phyloP scores from a whole-genome alignment of 1,284 basidiomycete species.

The Tilletia caries region DNA sequence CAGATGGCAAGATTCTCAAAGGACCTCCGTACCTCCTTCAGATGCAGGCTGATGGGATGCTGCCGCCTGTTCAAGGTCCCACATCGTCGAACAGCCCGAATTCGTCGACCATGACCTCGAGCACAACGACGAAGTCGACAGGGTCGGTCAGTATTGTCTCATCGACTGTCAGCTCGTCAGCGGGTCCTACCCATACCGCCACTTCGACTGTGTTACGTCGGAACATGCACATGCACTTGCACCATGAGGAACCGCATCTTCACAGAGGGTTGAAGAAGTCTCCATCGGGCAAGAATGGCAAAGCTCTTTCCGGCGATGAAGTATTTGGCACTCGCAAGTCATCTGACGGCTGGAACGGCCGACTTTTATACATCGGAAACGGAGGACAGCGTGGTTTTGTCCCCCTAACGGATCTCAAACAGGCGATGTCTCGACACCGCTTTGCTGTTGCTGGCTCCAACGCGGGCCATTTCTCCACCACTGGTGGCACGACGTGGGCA shows the following conservation, averaged over 20 bases:
- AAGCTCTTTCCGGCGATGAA: conserved; percentile 16
- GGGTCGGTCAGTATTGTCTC: neutral
- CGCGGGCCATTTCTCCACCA: conserved; percentile 17
- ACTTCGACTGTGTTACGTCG: no score
- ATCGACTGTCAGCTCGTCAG: neutral
- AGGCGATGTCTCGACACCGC: conserved; percentile 17
- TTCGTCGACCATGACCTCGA: neutral
- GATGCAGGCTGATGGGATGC: neutral
- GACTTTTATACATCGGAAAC: conserved; percentile 23
- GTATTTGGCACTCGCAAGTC: conserved; percentile 12
- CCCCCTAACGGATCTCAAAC: conserved; percentile 19
- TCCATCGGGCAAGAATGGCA: neutral
- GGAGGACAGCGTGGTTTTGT: conserved; percentile 24
- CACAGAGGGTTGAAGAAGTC: no score
- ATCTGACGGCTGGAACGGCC: conserved; percentile 25
- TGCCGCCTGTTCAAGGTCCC: neutral
- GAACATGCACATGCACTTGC: neutral
- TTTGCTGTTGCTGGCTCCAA: conserved; percentile 25
- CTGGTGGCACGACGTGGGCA: conserved; percentile 19
- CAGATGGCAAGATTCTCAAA: neutral
- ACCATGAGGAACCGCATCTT: no score
- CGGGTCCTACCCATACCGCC: no score
- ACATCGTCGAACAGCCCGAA: neutral
- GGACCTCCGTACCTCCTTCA: conserved; percentile 13
- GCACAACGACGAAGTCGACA: neutral